A percentile compares a stretch with the other conserved stretches of the same genome.
phyloP scores from a whole-genome alignment of 2,329 filamentous ascomycete genomes.

The Teratosphaeriaceae sp. region DNA sequence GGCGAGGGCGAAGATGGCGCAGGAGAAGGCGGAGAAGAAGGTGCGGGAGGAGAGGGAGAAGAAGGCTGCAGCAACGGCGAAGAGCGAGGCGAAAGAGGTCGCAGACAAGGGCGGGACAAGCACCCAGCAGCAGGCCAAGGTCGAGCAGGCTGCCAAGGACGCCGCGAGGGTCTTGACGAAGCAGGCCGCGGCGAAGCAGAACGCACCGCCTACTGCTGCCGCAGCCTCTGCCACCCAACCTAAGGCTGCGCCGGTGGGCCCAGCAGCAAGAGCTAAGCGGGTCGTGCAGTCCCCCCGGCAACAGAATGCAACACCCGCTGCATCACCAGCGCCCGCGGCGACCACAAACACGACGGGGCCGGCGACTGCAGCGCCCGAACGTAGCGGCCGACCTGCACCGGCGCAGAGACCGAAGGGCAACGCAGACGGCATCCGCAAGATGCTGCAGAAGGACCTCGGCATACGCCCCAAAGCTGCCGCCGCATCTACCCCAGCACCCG shows the following conservation, averaged over 20 bases:
- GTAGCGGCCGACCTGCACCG: slow-evolving; percentile 16
- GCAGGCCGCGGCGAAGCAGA: slow-evolving; percentile 23
- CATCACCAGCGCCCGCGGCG: slow-evolving; percentile 24
- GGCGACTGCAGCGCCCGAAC: slow-evolving; percentile 14
- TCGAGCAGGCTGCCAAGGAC: slow-evolving; percentile 37
- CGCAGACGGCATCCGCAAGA: slow-evolving; percentile 38
- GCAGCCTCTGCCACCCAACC: neutral
- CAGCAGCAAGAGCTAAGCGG: slow-evolving; percentile 24
- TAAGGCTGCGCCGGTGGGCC: slow-evolving; percentile 26
- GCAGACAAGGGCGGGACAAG: slow-evolving; percentile 29
- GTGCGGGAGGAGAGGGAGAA: slow-evolving; percentile 30
- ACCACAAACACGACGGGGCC: slow-evolving; percentile 27
- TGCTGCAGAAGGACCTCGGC: slow-evolving; percentile 57
- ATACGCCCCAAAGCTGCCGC: slow-evolving; percentile 37
- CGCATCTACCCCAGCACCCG: slow-evolving; percentile 8
- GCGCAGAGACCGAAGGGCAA: slow-evolving; percentile 24
- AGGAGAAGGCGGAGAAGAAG: slow-evolving; percentile 57
- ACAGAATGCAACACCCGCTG: slow-evolving; percentile 34
- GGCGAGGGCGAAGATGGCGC: slow-evolving; percentile 52
- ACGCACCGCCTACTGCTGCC: neutral
- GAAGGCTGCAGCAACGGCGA: slow-evolving; percentile 30
- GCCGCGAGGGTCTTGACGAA: slow-evolving; percentile 53
- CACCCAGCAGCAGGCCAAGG: slow-evolving; percentile 25
- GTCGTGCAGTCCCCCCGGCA: slow-evolving; percentile 17
- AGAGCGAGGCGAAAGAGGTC: slow-evolving; percentile 23